Base-by-base conservation (phyloP, 2,329 filamentous ascomycete species). In the Coniella lustricola region DNA sequence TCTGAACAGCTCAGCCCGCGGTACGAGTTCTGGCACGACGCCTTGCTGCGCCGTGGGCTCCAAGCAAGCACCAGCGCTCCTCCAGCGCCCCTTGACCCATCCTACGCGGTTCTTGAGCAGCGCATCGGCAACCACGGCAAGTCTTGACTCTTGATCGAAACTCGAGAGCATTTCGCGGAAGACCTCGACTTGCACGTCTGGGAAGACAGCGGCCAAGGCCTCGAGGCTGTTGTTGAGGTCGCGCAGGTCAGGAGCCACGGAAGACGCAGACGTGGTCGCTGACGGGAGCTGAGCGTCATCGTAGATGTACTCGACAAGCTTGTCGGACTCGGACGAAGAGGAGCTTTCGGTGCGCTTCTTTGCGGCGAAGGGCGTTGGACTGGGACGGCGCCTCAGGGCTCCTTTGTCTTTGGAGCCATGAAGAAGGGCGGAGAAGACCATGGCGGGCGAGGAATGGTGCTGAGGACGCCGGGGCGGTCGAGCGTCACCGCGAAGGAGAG, bases 121-220 rank as follows among this genome's bases (percentile, higher is more conserved):
- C 43, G 82, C 77, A 61, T 93, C 87, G 12, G 87, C 87, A 22
- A 90, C 83, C 42, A 93, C 75, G 37, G 87, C 83, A 20, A 91
- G 68, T 55, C 86, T 74, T 53, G 86, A 91, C 64, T 90, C 85
- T 57, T 83, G 81, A 58, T 84, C 84, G 61, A 90, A 85, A 59
- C 74, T 85, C 34, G 75, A 68, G 42, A 93, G 78, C 77, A 93
- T 86, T 69, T 91, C 87, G 38, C 87, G 79, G 61, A 93, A 88
- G 16, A 90, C 87, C 56, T 90, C 85, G 51, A 87, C 74, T 64
- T 89, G 84, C n/a, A 90, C 73, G 64, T 90, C 81, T 22, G 87
- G 87, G 56, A 93, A 93, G 8, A 90, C 75, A 41, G 79, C 79
- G 18, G 81, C 79, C 37, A 93, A 76, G 12, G 76, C 79, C 52